Evolutionary conservation across 176 grass and related monocot species (phyloP), one percentile per base, ranked within the genome.

Genomic region (Paspalum notatum): DNA sequence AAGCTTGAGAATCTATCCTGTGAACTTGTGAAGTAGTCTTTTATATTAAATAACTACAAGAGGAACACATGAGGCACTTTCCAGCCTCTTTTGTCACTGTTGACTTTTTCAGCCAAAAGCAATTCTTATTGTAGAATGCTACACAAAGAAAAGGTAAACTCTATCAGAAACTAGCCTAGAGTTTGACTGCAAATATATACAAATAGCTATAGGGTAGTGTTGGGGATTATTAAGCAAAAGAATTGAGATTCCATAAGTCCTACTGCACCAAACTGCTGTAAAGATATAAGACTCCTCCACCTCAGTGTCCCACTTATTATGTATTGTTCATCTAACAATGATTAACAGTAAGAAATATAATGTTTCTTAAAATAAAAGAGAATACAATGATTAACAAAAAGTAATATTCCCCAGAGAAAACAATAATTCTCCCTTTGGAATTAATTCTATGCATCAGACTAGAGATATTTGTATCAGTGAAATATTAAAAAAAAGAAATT

Each of bases 1-100:
- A 44, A 87, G 79, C 71, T 32, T 73, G 51, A 71, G 82, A 85
- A 95, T 68, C 58, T 78, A 84, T 84, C 67, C 79, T 22, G 57
- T 85, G 61, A 87, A 90, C 67, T 75, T 22, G 57, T 85, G 61
- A 87, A 90, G 66, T 12, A 74, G 52, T 58, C 20, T 49, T 66
- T 87, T 88, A 72, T 82, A 52, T 20, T 74, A 85, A 75, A 76
- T 81, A 83, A 81, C 46, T 58, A 78, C 27, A 85, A 58, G 39
- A 42, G 72, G 54, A 93, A 68, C 75, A 80, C 72, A 62, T 60
- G 76, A 65, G 60, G 81, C 15, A 38, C 68, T 84, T 83, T 72
- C 59, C 51, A 68, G 77, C 41, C 38, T 84, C 77, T 81, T 59
- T 65, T 20, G 46, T 49, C 49, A 48, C 55, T 53, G 25, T 51